Conservation (phyloP, 2,329 filamentous ascomycete species). For the Torrubiellomyces zombiae region DNA sequence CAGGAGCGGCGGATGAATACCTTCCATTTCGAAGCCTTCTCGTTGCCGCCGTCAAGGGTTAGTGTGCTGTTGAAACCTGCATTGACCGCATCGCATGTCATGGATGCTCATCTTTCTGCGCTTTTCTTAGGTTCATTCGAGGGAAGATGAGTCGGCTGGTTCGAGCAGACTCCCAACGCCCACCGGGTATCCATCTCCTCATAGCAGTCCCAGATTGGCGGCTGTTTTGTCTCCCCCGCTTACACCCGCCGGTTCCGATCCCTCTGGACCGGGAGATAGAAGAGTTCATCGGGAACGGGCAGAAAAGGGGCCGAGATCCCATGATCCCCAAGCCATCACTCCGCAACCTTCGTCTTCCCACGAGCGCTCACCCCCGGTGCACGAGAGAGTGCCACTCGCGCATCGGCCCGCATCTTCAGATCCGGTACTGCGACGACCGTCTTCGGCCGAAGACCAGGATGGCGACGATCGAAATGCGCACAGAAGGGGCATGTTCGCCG, state of each 20-base stretch:
- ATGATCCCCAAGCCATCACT: conserved; percentile 37
- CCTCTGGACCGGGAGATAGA: conserved; percentile 15
- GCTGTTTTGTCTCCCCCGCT: conserved; percentile 77
- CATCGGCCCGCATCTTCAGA: conserved; percentile 27
- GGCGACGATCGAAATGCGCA: too few relatives aligned
- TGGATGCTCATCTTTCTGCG: too few relatives aligned
- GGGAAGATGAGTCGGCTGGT: conserved; percentile 41
- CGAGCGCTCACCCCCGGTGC: conserved; percentile 27
- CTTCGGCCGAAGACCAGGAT: conserved; percentile 22
- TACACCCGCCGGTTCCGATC: conserved; percentile 62
- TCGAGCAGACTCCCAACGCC: conserved; percentile 49
- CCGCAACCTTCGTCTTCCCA: conserved; percentile 48
- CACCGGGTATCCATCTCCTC: conserved; percentile 47
- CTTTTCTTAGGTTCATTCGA: conserved; percentile 35
- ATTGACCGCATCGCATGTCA: not conserved
- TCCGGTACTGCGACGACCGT: conserved; percentile 22
- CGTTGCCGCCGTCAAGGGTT: conserved; percentile 71
- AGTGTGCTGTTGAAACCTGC: conserved; percentile 23
- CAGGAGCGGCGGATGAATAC: conserved; percentile 74
- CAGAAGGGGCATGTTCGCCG: conserved; percentile 36
- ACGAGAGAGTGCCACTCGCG: conserved; percentile 21
- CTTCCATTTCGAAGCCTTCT: conserved; percentile 81
- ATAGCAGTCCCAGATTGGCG: conserved; percentile 47
- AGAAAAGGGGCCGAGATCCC: conserved; percentile 20
- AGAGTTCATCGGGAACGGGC: conserved; percentile 15